Base-by-base conservation (phyloP, 176 grass and related monocot species). In the Triticum turgidum region DNA sequence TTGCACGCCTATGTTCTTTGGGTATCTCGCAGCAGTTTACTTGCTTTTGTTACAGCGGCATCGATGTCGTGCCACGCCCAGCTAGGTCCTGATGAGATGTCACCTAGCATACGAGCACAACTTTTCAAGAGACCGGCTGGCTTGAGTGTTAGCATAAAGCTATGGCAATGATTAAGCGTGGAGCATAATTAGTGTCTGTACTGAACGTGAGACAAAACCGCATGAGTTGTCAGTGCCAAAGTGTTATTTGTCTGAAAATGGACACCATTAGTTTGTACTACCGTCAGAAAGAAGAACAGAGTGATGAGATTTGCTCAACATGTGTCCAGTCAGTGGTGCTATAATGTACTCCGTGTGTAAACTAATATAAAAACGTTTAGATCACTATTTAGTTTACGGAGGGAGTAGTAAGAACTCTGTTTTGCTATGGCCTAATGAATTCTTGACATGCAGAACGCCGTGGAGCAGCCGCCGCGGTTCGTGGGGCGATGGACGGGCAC, bases 401-500 rank as follows among this genome's bases (percentile, higher is more conserved):
- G 29, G 29, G 29, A 29, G 29, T 33, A 18, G 6, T 34, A 7
- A 52, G 42, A 17, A 52, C 15, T 62, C 14, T 72, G 67, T 33
- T 75, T 17, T 51, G 59, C 14, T 24, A 13, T n/a, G 27, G 2
- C 14, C 20, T 18, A 61, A 64, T 24, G 1, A 24, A 76, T 5
- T 15, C 10, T 62, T 82, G 3, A 45, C 72, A 22, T 82, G 56
- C 97, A 99, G 97, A 94, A 87, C 18, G 94, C 97, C 1, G 94
- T 99, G 76, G 92, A 96, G 89, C 84, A 44, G 38, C 97, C 97
- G 32, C 92, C 97, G 47, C 90, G 86, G 79, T 89, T 96, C 52
- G 69, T 91, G 7, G 97, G 97, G 25, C 88, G 97, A 21, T 99
- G 97, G 97, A 88, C 95, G 58, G 97, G 97, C 8, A 69, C 92